These are phyloP conservation scores for Westerdykella aurantiaca DNA, from an alignment of 2,329 filamentous ascomycete species.

Conservation along the genomic window DNA sequence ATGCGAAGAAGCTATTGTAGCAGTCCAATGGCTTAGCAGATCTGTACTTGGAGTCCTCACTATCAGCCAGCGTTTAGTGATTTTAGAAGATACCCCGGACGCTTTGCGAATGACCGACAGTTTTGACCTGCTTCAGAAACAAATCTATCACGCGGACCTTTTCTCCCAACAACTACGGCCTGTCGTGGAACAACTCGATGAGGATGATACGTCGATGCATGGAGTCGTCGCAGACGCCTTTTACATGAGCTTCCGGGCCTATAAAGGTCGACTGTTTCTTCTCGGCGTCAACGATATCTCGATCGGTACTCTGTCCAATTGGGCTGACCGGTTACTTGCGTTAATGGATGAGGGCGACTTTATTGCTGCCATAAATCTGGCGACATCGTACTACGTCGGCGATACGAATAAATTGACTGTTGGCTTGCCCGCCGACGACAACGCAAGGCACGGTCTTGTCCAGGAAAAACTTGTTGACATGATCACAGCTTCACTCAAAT, in stretches of 20 bases:
- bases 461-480: conserved; percentile 87
- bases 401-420: conserved; percentile 92
- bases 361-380: conserved; percentile 81
- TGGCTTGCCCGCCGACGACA: conserved; percentile 79
- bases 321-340: conserved; percentile 88
- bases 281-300: conserved; percentile 91
- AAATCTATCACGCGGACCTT: conserved; percentile 85
- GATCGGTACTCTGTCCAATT: conserved; percentile 89
- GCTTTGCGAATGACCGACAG: conserved; percentile 88
- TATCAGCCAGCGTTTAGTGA: conserved; percentile 86
- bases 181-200: conserved; percentile 82
- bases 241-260: conserved; percentile 93
- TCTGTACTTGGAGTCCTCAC: conserved; percentile 89
- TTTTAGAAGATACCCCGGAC: conserved; percentile 69
- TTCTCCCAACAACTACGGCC: conserved; percentile 82
- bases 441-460: conserved; percentile 71
- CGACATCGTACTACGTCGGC: conserved; percentile 86
- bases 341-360: conserved; percentile 98
- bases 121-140: conserved; percentile 84
- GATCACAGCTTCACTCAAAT: conserved; percentile 84
- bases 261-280: conserved; percentile 88
- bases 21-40: conserved; percentile 91
- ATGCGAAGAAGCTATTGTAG: conserved; percentile 90
- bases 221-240: conserved; percentile 96
- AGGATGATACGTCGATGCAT: conserved; percentile 83